Evolutionary conservation across 345 rosid genomes (phyloP).

Genomic region (Citrus unshiu): DNA sequence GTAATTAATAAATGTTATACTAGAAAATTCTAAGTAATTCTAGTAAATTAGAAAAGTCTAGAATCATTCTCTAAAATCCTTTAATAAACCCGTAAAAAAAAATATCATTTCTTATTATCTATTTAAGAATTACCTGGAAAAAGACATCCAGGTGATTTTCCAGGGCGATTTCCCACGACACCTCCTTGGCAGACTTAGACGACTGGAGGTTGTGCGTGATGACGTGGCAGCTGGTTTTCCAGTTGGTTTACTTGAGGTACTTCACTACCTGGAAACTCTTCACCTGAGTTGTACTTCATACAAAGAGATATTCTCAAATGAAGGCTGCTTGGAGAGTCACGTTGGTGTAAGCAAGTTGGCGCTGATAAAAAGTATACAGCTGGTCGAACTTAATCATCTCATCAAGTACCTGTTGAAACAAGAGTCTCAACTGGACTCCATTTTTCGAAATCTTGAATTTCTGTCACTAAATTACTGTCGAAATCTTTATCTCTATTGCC

Average conservation of each 20-base stretch:
- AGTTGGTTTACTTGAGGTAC: neutral
- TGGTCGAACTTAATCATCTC: neutral
- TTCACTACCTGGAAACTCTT: conserved; percentile 12
- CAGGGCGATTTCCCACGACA: neutral
- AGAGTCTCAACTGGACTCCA: neutral
- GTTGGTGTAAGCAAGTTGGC: neutral
- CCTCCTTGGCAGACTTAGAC: neutral
- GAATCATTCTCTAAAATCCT: too few species aligned
- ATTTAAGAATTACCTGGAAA: neutral
- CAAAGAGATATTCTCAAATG: conserved; percentile 4
- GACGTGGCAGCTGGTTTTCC: neutral
- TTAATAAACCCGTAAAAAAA: too few species aligned
- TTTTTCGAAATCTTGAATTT: too few species aligned
- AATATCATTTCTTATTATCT: too few species aligned
- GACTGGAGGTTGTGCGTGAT: neutral
- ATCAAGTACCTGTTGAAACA: conserved; percentile 10
- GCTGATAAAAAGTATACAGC: neutral
- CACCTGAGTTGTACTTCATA: neutral
- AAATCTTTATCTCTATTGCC: neutral
- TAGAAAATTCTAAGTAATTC: too few species aligned
- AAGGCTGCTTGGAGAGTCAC: neutral
- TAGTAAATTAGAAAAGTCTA: too few species aligned
- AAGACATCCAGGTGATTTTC: neutral
- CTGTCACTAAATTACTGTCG: too few species aligned
- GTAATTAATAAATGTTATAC: too few species aligned